These are phyloP conservation scores for Chrysosporium keratinophilum DNA, from an alignment of 2,329 filamentous ascomycete species.

Conservation along the genomic window DNA sequence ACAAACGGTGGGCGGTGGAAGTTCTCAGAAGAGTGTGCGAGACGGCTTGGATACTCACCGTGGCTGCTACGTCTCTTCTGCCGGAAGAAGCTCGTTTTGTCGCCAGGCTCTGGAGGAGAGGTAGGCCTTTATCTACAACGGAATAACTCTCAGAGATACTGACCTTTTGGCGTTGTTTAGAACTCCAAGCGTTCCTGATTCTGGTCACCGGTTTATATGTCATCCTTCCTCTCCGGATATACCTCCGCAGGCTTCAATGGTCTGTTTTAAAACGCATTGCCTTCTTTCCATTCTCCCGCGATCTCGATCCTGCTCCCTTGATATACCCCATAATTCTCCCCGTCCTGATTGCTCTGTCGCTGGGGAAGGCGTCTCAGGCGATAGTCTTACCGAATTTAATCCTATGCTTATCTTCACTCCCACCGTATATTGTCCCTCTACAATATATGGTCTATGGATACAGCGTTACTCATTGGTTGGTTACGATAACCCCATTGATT, in stretches of 20 bases:
- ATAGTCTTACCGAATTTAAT: conserved; percentile 68
- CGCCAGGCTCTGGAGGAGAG: conserved; percentile 31
- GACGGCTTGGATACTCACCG: conserved; percentile 43
- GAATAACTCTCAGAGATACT: not conserved
- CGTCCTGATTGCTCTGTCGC: conserved; percentile 62
- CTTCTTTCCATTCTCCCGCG: conserved; percentile 54
- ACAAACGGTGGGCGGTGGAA: conserved; percentile 31
- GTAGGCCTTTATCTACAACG: conserved; percentile 19
- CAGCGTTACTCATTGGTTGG: conserved; percentile 64
- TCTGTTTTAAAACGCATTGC: conserved; percentile 27
- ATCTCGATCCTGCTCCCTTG: conserved; percentile 88
- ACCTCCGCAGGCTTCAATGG: conserved; percentile 21
- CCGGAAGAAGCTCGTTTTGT: conserved; percentile 24
- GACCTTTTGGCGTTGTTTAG: conserved; percentile 20
- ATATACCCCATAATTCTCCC: conserved; percentile 73
- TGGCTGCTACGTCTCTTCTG: conserved; percentile 38
- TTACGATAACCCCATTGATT: conserved; percentile 61
- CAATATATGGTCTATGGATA: conserved; percentile 47
- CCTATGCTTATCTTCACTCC: conserved; percentile 68
- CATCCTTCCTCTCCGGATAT: conserved; percentile 51
- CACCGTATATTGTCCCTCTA: conserved; percentile 60
- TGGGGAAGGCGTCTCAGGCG: conserved; percentile 52
- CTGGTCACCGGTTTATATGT: conserved; percentile 27
- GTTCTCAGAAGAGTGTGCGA: conserved; percentile 44
- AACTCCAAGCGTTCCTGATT: conserved; percentile 27